phyloP scores from a whole-genome alignment of 1,284 basidiomycete species.

The Cutaneotrichosporon arboriforme region DNA sequence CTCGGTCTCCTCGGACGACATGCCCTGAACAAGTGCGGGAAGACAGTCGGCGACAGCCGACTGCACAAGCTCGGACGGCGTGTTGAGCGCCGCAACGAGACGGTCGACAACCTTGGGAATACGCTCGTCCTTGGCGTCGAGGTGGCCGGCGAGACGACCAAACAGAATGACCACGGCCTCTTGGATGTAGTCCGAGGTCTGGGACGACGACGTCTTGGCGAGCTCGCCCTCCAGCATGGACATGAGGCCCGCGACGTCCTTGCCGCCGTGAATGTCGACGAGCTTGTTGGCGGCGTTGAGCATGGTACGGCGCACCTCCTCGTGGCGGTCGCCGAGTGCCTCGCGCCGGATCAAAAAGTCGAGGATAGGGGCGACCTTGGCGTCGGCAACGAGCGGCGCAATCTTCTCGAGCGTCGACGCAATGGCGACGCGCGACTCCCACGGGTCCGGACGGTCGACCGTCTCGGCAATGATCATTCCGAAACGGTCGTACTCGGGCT shows the following conservation, averaged over 20 bases:
- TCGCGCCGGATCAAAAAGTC: conserved; percentile 77
- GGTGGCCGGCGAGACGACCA: conserved; percentile 84
- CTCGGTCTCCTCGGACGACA: conserved; percentile 59
- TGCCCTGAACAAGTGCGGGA: conserved; percentile 73
- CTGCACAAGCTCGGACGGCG: conserved; percentile 94
- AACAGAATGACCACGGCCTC: conserved; percentile 94
- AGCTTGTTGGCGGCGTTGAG: conserved; percentile 74
- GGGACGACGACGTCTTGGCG: conserved; percentile 59
- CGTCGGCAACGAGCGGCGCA: conserved; percentile 62
- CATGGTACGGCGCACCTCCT: conserved; percentile 81
- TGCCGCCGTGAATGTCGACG: conserved; percentile 77
- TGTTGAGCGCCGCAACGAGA: conserved; percentile 86
- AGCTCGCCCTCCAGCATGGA: conserved; percentile 79
- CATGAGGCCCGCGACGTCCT: conserved; percentile 70
- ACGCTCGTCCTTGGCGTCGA: conserved; percentile 68
- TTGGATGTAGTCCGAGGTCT: conserved; percentile 79
- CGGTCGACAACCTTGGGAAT: conserved; percentile 81
- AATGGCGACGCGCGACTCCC: conserved; percentile 74
- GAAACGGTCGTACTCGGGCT: conserved; percentile 84
- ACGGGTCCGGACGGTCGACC: conserved; percentile 87
- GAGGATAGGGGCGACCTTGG: conserved; percentile 74
- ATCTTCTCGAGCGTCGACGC: conserved; percentile 66
- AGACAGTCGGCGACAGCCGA: conserved; percentile 93
- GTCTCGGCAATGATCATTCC: conserved; percentile 90
- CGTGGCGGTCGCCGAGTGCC: conserved; percentile 78